These are phyloP conservation scores for Schwanniomyces sp. DNA, from an alignment of 805 yeast genomes.

Conservation along the genomic window DNA sequence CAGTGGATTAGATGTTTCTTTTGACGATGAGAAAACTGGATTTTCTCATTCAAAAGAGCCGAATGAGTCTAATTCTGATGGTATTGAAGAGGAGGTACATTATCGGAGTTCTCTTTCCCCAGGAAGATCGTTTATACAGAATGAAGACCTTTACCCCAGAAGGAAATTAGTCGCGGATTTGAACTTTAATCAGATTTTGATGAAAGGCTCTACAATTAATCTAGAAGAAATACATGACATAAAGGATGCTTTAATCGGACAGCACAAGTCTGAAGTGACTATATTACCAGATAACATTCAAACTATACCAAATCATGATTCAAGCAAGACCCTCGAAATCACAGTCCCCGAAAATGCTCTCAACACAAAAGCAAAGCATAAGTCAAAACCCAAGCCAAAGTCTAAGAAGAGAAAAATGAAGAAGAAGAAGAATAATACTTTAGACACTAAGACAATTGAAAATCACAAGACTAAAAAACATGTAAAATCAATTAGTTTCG, in stretches of 20 bases:
- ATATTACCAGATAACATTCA: neutral
- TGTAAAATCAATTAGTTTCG: conserved; percentile 16
- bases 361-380: conserved; percentile 1
- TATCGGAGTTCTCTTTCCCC: conserved; percentile 26
- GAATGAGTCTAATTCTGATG: neutral
- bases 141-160: conserved; percentile 19
- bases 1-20: conserved; percentile 14
- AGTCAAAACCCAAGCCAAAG: conserved; percentile 1
- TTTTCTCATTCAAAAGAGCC: neutral
- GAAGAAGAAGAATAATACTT: neutral
- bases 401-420: conserved; percentile 1
- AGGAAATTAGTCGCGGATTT: conserved; percentile 28
- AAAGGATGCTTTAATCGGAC: neutral
- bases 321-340: neutral
- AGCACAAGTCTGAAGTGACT: neutral
- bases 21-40: conserved; percentile 11
- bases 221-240: neutral
- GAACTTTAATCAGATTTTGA: conserved; percentile 27
- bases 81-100: conserved; percentile 14
- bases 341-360: neutral
- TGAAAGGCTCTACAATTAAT: conserved; percentile 13
- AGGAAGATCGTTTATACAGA: conserved; percentile 21
- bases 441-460: neutral
- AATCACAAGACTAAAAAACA: conserved; percentile 10
- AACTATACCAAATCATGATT: neutral